phyloP scores from a whole-genome alignment of 78 protist genomes.

The Tieghemostelium lacteum region DNA sequence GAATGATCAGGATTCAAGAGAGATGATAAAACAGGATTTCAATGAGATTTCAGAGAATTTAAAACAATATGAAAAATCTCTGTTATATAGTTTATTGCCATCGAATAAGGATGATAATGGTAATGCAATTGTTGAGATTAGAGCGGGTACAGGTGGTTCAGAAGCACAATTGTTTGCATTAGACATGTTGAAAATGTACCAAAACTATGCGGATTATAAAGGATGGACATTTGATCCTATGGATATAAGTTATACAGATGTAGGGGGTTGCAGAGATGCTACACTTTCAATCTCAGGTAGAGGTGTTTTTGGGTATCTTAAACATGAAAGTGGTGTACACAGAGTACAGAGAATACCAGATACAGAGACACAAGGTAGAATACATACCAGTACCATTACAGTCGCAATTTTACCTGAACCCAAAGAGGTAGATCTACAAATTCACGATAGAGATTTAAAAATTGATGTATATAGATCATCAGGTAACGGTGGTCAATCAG shows the following conservation, averaged over 20 bases:
- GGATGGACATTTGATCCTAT: constrained; percentile 86
- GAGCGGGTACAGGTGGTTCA: constrained; percentile 92
- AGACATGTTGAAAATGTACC: constrained; percentile 91
- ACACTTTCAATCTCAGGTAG: constrained; percentile 70
- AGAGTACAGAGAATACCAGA: constrained; percentile 96
- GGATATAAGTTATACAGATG: constrained; percentile 6
- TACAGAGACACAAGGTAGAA: constrained; percentile 91
- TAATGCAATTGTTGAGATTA: constrained; percentile 83
- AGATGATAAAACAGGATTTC: constrained; percentile 40
- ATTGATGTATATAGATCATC: constrained; percentile 81
- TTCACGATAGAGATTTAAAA: constrained; percentile 69
- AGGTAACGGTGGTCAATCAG: constrained; percentile 97
- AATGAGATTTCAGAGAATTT: background rate
- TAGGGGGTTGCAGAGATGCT: constrained; percentile 87
- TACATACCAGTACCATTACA: constrained; percentile 92
- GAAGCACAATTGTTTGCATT: constrained; percentile 91
- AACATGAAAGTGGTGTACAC: constrained; percentile 94
- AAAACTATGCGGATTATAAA: constrained; percentile 18
- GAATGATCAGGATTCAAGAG: constrained; percentile 18
- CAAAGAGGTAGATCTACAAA: constrained; percentile 66
- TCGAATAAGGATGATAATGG: constrained; percentile 62
- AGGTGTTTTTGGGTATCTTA: constrained; percentile 84
- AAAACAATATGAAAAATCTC: constrained; percentile 8
- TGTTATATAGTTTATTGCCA: constrained; percentile 65
- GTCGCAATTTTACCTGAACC: constrained; percentile 93